These are phyloP conservation scores for Leptodermis oblonga DNA, from an alignment of 257 asterid genomes.

Conservation along the genomic window DNA sequence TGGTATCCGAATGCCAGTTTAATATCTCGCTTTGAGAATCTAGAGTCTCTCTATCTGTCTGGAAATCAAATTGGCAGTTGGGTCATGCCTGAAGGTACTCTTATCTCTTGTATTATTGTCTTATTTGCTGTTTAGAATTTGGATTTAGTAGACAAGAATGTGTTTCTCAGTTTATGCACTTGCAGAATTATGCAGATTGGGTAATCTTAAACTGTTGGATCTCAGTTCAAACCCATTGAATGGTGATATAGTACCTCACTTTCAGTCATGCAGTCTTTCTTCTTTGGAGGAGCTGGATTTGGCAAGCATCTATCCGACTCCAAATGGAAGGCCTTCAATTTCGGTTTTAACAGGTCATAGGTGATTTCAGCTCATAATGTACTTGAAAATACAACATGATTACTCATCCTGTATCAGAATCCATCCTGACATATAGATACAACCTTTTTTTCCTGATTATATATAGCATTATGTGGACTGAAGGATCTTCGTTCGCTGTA, in stretches of 20 bases:
- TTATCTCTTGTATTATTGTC: neutral
- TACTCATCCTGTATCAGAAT: neutral
- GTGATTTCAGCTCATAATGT: neutral
- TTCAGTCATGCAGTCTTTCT: constrained; percentile 9
- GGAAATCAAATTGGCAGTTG: neutral
- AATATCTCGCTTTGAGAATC: constrained; percentile 4
- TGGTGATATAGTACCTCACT: constrained; percentile 20
- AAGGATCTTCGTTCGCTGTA: constrained; percentile 7
- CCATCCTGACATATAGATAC: neutral
- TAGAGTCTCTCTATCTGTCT: constrained; percentile 9
- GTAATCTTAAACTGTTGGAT: constrained; percentile 17
- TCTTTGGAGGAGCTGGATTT: constrained; percentile 7
- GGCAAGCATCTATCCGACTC: constrained; percentile 5
- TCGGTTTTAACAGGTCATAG: constrained; percentile 6
- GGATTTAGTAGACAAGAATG: neutral
- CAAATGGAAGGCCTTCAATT: neutral
- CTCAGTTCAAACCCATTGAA: constrained; percentile 19
- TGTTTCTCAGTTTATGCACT: constrained; percentile 2
- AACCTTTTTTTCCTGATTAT: neutral
- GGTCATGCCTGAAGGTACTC: constrained; percentile 12
- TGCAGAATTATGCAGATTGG: constrained; percentile 24
- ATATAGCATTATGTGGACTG: constrained; percentile 3
- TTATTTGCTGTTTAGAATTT: neutral
- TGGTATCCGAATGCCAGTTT: constrained; percentile 7
- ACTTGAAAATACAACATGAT: neutral